phyloP scores from a whole-genome alignment of 768 basidiomycete genomes.

The Boletus huronensis region DNA sequence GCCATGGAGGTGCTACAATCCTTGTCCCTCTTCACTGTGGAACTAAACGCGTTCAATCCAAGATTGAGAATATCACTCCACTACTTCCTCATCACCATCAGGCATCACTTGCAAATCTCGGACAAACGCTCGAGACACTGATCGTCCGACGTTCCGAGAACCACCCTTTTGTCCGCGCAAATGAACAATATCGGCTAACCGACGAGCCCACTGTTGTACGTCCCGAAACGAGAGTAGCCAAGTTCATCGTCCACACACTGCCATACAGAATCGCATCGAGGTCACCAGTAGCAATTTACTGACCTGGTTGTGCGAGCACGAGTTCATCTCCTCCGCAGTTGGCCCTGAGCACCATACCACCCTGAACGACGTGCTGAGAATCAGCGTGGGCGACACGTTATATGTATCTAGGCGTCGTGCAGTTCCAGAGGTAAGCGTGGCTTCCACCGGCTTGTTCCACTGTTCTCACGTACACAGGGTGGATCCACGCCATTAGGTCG shows the following conservation, averaged over 20 bases:
- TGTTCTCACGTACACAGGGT: constrained; percentile 54
- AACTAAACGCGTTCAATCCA: constrained; percentile 12
- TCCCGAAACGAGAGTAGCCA: not conserved
- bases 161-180: constrained; percentile 28
- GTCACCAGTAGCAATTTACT: constrained; percentile 45
- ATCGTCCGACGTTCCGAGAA: constrained; percentile 31
- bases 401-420: constrained; percentile 54
- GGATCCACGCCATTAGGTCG: constrained; percentile 82
- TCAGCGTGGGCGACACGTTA: constrained; percentile 51
- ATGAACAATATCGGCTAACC: constrained; percentile 10
- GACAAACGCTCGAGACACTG: constrained; percentile 32
- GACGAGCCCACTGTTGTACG: constrained; percentile 29
- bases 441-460: constrained; percentile 1
- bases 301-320: constrained; percentile 46
- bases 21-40: not conserved
- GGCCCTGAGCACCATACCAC: constrained; percentile 26
- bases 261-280: constrained; percentile 45
- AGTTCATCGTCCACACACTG: constrained; percentile 7
- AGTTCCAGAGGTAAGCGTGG: constrained; percentile 46
- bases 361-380: constrained; percentile 41
- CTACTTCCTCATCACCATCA: constrained; percentile 29
- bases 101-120: constrained; percentile 21
- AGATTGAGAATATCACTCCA: constrained; percentile 36
- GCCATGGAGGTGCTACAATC: constrained; percentile 67
- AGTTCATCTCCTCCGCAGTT: constrained; percentile 22